A percentile compares a stretch with the other conserved stretches of the same genome.
phyloP scores from a whole-genome alignment of 2,329 filamentous ascomycete genomes.

The Colletotrichum neosansevieriae region DNA sequence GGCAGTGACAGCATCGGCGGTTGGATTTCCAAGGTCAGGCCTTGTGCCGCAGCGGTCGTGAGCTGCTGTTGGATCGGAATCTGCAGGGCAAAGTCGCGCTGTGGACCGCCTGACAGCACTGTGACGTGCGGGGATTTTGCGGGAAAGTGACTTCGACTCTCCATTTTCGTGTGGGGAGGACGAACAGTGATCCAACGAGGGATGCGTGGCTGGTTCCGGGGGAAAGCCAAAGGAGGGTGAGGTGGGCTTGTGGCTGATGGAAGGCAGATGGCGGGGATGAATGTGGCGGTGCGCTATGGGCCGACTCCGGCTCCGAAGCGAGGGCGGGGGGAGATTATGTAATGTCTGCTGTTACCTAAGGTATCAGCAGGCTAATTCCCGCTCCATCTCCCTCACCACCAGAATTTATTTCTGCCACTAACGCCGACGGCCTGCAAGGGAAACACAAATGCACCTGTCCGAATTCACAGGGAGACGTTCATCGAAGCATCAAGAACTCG shows the following conservation, averaged over 20 bases:
- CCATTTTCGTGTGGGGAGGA: not conserved
- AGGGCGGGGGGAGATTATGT: not conserved
- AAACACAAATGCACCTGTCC: not conserved
- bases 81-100: not conserved
- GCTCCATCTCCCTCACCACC: not conserved
- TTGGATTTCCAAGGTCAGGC: too few species aligned
- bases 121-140: slow-evolving; percentile 21
- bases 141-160: not conserved
- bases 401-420: too few species aligned
- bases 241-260: too few species aligned
- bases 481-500: not conserved
- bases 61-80: not conserved
- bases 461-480: not conserved
- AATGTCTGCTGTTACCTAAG: too few species aligned
- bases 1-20: slow-evolving; percentile 19
- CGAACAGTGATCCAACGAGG: not conserved
- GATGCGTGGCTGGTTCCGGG: not conserved
- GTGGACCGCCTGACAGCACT: slow-evolving; percentile 1
- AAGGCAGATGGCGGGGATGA: too few species aligned
- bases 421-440: not conserved
- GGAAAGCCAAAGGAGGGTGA: not conserved
- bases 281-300: not conserved
- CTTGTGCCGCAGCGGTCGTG: too few species aligned
- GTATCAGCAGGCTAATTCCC: too few species aligned
- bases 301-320: too few species aligned